phyloP scores from a whole-genome alignment of 2,329 filamentous ascomycete species.

The Neofusicoccum ribis region DNA sequence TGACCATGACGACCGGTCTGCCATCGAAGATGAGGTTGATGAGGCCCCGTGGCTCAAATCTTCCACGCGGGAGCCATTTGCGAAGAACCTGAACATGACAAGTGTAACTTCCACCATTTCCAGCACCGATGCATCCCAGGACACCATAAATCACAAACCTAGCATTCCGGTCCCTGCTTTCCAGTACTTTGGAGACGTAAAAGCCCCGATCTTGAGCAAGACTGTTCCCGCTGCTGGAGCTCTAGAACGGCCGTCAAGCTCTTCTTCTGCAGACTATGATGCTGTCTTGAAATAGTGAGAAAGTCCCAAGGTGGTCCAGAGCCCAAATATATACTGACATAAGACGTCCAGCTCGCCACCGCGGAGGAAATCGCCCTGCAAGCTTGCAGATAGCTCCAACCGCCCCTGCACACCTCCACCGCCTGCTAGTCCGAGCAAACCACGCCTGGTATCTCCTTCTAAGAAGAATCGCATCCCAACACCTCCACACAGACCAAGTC shows the following conservation, averaged over 20 bases:
- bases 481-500: conserved; percentile 33
- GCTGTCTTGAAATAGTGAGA: conserved; percentile 36
- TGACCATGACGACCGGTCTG: conserved; percentile 30
- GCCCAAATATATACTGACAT: background rate
- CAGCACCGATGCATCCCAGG: background rate
- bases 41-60: background rate
- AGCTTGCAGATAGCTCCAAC: conserved; percentile 30
- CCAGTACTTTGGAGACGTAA: background rate
- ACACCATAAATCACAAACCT: background rate
- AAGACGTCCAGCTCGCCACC: conserved; percentile 5
- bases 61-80: background rate
- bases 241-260: conserved; percentile 32
- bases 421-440: conserved; percentile 28
- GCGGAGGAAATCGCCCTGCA: conserved; percentile 27
- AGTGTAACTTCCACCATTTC: background rate
- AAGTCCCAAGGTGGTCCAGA: background rate
- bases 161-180: background rate
- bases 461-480: conserved; percentile 35
- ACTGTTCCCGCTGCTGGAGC: background rate
- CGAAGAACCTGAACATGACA: background rate
- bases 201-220: background rate
- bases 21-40: conserved; percentile 30
- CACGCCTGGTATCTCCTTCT: conserved; percentile 38
- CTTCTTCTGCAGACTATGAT: conserved; percentile 28
- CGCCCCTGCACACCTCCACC: conserved; percentile 34